Evolutionary conservation across 2,329 filamentous ascomycete genomes (phyloP), one percentile per base, ranked within the genome.

Genomic region (Paraphoma sp.): DNA sequence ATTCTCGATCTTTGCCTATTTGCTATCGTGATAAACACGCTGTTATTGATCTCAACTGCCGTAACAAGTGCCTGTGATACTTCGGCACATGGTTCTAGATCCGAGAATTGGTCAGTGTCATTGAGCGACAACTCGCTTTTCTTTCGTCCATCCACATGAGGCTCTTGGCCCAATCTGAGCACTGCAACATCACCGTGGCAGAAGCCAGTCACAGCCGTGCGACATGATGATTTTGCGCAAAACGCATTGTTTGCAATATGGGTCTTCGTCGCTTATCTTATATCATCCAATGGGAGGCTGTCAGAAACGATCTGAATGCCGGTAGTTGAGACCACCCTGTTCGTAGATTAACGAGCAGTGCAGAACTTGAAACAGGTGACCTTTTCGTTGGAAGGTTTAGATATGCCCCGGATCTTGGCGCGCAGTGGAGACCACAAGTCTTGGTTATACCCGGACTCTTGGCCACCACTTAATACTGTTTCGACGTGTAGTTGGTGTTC

Each of bases 351-450:
- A 45, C 16, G 8, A 38, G 11, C 49, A 44, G 41, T 18, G 44
- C 45, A 49, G 45, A 53, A 45, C 30, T 28, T 60, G 57, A 60
- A 63, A 63, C 60, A 54, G 30, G 23, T 57, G 57, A 56, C 52
- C 33, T 4, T 38, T 28, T 43, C 10, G n/a, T 48, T 8, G 28
- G 38, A 36, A 33, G 16, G 31, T 17, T 31, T 28, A 16, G 45
- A 53, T 36, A 45, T 42, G 41, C 54, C 42, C 48, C 47, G 44
- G 50, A 52, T 46, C 57, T 63, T 63, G 55, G 60, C 60, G 30
- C 38, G 36, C 51, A 48, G 51, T 45, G 48, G 46, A 50, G 50
- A 28, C 10, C n/a, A 44, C 40, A 30, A 48, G 47, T n/a, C 33
- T 43, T 36, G 38, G 46, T 47, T 51, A 42, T 54, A 53, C 14